Base-by-base conservation (phyloP, 495 filamentous ascomycete species). In the Penicillium parvum region DNA sequence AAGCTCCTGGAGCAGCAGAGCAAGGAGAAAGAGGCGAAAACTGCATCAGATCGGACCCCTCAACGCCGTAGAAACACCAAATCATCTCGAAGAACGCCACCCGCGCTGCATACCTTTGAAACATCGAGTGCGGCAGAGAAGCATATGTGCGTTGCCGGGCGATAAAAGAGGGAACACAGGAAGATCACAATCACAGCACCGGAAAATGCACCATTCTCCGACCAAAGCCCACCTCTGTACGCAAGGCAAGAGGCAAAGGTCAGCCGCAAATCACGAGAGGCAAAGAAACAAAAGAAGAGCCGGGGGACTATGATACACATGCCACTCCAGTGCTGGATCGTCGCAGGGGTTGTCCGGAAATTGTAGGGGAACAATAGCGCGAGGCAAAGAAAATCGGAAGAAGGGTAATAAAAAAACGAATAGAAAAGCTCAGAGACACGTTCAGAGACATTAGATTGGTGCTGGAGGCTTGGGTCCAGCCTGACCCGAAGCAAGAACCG, bases 281-380 rank as follows among this genome's bases (percentile, higher is more conserved):
- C 12, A 5, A 30, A 30, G 16, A 10, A 12, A 30, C 28, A 30
- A 30, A 48, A 38, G 32, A 35, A 18, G 36, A 51, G 42, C 19
- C 10, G 32, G 32, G 32, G 34, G 49, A 57, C 48, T 65, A 65
- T 65, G 60, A 61, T 65, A 65, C 62, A 65, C 27, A 47, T 37
- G 38, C 53, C 47, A 41, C 54, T 45, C 35, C 49, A 49, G 48
- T 32, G 51, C 47, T 52, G 46, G 56, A 45, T 39, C 49, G 41
- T 60, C 54, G 50, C n/a, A n/a, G n/a, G n/a, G n/a, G n/a, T n/a
- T n/a, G n/a, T n/a, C n/a, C n/a, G n/a, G n/a, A n/a, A n/a, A n/a
- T 63, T 36, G 45, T 36, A 23, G 53, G 44, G 46, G 22, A 47
- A 47, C 27, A 43, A 39, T 48, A 14, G 28, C 8, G 41, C 5